A percentile compares a stretch with the other conserved stretches of the same genome.
These are phyloP conservation scores for Plasmodium coatneyi DNA, from an alignment of 169 alveolate species.

Conservation along the genomic window DNA sequence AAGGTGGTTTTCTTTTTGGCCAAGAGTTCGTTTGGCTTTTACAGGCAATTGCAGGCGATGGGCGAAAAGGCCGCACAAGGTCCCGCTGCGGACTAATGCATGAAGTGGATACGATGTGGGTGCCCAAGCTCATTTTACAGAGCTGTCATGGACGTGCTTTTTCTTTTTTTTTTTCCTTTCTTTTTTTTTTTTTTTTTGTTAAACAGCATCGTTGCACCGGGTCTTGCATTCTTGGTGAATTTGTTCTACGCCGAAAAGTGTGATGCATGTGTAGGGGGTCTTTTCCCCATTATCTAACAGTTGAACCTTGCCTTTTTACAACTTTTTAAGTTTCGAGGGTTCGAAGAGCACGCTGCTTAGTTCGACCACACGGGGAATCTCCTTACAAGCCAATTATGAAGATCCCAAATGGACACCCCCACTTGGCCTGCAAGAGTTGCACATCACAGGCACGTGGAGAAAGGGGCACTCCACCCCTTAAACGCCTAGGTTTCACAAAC, in stretches of 20 bases:
- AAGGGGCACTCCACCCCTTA: background rate
- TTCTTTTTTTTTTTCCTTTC: background rate
- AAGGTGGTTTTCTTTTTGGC: conserved; percentile 24
- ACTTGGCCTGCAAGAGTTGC: background rate
- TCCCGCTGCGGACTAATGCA: background rate
- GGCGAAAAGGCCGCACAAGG: background rate
- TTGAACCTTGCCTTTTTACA: background rate
- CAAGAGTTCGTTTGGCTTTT: conserved; percentile 53
- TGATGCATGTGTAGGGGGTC: background rate
- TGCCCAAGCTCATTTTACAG: background rate
- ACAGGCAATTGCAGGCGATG: conserved; percentile 41
- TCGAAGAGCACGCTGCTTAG: background rate
- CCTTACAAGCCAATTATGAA: background rate
- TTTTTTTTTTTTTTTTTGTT: background rate
- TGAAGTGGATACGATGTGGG: background rate
- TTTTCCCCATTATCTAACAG: background rate
- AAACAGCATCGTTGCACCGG: background rate
- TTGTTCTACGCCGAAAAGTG: background rate
- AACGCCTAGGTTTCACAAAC: background rate
- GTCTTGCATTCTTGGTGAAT: background rate
- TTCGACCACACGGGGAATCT: background rate
- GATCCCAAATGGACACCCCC: background rate
- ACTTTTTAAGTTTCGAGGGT: conserved; percentile 12
- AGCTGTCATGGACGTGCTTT: background rate
- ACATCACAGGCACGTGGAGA: background rate